Conservation (phyloP, 768 basidiomycete genomes). For the Mycena kentingensis region DNA sequence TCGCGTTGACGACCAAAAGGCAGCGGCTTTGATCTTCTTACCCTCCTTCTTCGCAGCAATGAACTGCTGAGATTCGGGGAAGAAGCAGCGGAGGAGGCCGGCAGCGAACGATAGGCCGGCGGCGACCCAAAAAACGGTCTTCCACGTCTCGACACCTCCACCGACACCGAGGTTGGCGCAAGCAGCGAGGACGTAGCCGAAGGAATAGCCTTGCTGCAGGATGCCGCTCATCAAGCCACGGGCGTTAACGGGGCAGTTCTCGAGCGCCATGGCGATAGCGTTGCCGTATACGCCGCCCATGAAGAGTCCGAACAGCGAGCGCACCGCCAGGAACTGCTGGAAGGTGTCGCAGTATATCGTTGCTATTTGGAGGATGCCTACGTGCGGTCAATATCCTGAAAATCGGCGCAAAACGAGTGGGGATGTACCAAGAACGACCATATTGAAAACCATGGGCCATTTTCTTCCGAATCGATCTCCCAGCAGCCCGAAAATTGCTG, state of each 20-base stretch:
- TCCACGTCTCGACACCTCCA: slow-evolving; percentile 41
- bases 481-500: slow-evolving; percentile 54
- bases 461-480: slow-evolving; percentile 39
- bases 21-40: slow-evolving; percentile 42
- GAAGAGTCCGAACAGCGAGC: slow-evolving; percentile 60
- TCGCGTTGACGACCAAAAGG: slow-evolving; percentile 58
- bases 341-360: slow-evolving; percentile 59
- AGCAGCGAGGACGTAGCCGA: slow-evolving; percentile 65
- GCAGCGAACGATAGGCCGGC: slow-evolving; percentile 52
- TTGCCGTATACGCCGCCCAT: slow-evolving; percentile 38
- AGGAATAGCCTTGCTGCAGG: slow-evolving; percentile 69
- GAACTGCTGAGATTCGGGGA: slow-evolving; percentile 48
- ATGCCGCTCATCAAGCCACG: slow-evolving; percentile 66
- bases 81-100: slow-evolving; percentile 48
- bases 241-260: slow-evolving; percentile 58
- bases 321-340: slow-evolving; percentile 58
- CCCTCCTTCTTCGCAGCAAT: slow-evolving; percentile 23
- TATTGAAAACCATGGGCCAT: slow-evolving; percentile 64
- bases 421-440: slow-evolving; percentile 59
- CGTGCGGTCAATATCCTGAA: no score
- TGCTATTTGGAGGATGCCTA: slow-evolving; percentile 47
- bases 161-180: slow-evolving; percentile 57
- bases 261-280: slow-evolving; percentile 33
- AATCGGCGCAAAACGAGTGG: no score
- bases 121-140: slow-evolving; percentile 61